Evolutionary conservation across 2,329 filamentous ascomycete genomes (phyloP).

Genomic region (Cladosporium colombiae): DNA sequence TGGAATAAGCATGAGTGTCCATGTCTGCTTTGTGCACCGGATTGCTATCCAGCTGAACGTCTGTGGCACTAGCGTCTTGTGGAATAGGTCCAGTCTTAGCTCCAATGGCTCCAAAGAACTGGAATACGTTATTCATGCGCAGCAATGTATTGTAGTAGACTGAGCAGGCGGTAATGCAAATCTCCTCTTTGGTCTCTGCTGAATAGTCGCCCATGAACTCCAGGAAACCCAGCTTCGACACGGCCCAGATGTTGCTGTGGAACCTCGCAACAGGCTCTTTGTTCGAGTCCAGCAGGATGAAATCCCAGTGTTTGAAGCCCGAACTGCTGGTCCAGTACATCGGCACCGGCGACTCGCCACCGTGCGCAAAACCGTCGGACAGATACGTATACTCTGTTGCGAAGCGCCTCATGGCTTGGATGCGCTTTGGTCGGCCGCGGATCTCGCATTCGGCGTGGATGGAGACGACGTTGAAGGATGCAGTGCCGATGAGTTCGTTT

Average conservation of each 20-base stretch:
- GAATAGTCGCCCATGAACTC: conserved; percentile 19
- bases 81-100: conserved; percentile 5
- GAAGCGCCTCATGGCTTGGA: conserved; percentile 16
- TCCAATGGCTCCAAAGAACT: conserved; percentile 15
- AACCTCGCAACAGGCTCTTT: conserved; percentile 20
- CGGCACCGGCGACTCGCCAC: not conserved
- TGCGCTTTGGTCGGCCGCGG: conserved; percentile 2
- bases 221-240: conserved; percentile 18
- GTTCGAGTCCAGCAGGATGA: conserved; percentile 18
- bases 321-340: conserved; percentile 17
- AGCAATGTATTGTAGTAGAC: conserved; percentile 17
- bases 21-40: not conserved
- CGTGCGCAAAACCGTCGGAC: conserved; percentile 12
- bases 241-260: conserved; percentile 17
- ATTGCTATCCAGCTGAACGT: not conserved
- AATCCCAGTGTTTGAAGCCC: conserved; percentile 21
- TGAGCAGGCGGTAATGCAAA: conserved; percentile 13
- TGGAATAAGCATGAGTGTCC: not conserved
- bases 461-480: conserved; percentile 16
- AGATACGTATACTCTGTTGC: conserved; percentile 12
- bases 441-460: conserved; percentile 18
- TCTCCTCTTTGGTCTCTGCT: conserved; percentile 17
- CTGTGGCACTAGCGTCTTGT: not conserved
- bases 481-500: not conserved
- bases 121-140: conserved; percentile 19